Evolutionary conservation across 176 grass and related monocot genomes (phyloP).

Genomic region (Lolium perenne): DNA sequence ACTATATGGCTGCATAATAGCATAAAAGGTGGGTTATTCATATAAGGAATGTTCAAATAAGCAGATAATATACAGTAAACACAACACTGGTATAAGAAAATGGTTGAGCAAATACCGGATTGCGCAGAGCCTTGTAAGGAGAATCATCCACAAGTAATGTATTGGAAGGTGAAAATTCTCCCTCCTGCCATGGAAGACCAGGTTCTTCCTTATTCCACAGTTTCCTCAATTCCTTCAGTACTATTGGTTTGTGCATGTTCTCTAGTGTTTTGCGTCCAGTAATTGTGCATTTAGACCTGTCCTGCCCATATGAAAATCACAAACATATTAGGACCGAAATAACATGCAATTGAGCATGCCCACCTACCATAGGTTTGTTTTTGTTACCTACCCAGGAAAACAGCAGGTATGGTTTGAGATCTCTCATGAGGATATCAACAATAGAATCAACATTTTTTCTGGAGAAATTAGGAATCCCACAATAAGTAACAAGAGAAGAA

Average conservation of each 20-base stretch:
- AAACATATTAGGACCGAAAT: constrained; percentile 45
- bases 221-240: constrained; percentile 84
- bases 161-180: constrained; percentile 70
- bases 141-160: constrained; percentile 90
- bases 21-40: constrained; percentile 12
- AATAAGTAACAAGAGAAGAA: constrained; percentile 40
- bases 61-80: background rate
- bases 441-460: constrained; percentile 65
- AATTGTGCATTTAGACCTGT: constrained; percentile 82
- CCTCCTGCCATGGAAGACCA: constrained; percentile 78
- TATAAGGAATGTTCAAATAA: constrained; percentile 27
- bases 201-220: constrained; percentile 80
- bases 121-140: constrained; percentile 89
- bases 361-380: background rate
- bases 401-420: constrained; percentile 62
- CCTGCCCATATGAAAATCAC: constrained; percentile 49
- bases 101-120: constrained; percentile 59
- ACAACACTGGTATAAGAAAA: constrained; percentile 12
- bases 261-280: constrained; percentile 74
- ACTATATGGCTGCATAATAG: constrained; percentile 66
- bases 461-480: constrained; percentile 46
- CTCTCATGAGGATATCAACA: constrained; percentile 62
- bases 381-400: constrained; percentile 85
- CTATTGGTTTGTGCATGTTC: constrained; percentile 69
- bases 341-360: constrained; percentile 11